These are phyloP conservation scores for Linum trigynum DNA, from an alignment of 345 rosid genomes.

Conservation along the genomic window DNA sequence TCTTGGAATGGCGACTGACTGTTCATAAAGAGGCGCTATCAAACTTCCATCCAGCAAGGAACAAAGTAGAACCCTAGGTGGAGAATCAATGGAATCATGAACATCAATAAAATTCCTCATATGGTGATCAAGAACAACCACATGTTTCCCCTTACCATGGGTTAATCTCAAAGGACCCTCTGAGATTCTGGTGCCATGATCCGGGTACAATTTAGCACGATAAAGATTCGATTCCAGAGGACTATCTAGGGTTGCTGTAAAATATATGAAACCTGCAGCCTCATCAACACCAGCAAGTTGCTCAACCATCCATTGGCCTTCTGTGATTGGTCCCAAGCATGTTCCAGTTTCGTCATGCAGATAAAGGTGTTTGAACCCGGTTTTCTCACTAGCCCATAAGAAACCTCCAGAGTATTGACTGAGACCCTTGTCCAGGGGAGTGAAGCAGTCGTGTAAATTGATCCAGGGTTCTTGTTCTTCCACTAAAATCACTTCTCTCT, in stretches of 20 bases:
- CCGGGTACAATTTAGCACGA: slow-evolving; percentile 38
- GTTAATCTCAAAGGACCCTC: slow-evolving; percentile 58
- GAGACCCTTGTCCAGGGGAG: slow-evolving; percentile 59
- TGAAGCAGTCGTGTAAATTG: slow-evolving; percentile 84
- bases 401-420: slow-evolving; percentile 58
- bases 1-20: slow-evolving; percentile 40
- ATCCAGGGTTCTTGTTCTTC: slow-evolving; percentile 75
- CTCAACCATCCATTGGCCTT: slow-evolving; percentile 93
- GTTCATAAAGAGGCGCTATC: slow-evolving; percentile 61
- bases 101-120: slow-evolving; percentile 76
- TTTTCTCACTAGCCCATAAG: slow-evolving; percentile 91
- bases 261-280: slow-evolving; percentile 50
- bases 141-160: slow-evolving; percentile 75
- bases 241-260: slow-evolving; percentile 78
- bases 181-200: slow-evolving; percentile 19
- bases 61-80: slow-evolving; percentile 62
- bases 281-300: slow-evolving; percentile 81
- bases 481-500: slow-evolving; percentile 43
- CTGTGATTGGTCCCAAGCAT: slow-evolving; percentile 68
- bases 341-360: slow-evolving; percentile 61
- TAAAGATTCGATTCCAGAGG: slow-evolving; percentile 73
- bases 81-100: slow-evolving; percentile 68
- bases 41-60: slow-evolving; percentile 52
- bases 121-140: slow-evolving; percentile 71
- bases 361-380: slow-evolving; percentile 85